phyloP scores from a whole-genome alignment of 805 yeast species.

The Yamadazyma endophytica region DNA sequence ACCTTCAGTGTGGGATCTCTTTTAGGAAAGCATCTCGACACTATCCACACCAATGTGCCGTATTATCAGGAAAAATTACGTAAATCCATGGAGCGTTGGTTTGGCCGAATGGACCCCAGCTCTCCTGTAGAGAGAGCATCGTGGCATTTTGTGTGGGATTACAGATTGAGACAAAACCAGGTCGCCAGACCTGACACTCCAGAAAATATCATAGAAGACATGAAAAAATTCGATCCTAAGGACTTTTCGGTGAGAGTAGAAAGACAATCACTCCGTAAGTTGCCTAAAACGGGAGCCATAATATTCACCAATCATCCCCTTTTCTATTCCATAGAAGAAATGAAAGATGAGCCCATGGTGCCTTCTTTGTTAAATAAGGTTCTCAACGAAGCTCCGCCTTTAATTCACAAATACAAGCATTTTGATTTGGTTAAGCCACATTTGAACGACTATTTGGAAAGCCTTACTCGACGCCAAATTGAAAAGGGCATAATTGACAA shows the following conservation, averaged over 20 bases:
- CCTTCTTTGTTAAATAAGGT: constrained; percentile 69
- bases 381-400: constrained; percentile 62
- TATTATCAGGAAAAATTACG: constrained; percentile 62
- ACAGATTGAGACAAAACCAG: constrained; percentile 51
- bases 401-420: constrained; percentile 59
- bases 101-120: constrained; percentile 53
- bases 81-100: constrained; percentile 72
- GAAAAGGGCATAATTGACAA: constrained; percentile 50
- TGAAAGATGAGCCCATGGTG: constrained; percentile 74
- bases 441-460: constrained; percentile 53
- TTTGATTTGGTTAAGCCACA: constrained; percentile 59
- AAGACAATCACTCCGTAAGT: constrained; percentile 64
- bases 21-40: constrained; percentile 58
- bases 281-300: constrained; percentile 62
- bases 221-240: constrained; percentile 37
- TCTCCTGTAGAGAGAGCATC: constrained; percentile 72
- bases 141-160: constrained; percentile 75
- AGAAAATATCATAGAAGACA: constrained; percentile 17
- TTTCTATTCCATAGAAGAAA: constrained; percentile 71
- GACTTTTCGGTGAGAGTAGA: constrained; percentile 68
- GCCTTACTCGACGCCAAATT: constrained; percentile 54
- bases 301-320: constrained; percentile 74
- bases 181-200: constrained; percentile 51
- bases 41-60: constrained; percentile 66
- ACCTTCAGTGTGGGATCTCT: constrained; percentile 60